These are phyloP conservation scores for Saccharum officinarum DNA, from an alignment of 176 grass and related monocot species.

Conservation along the genomic window DNA sequence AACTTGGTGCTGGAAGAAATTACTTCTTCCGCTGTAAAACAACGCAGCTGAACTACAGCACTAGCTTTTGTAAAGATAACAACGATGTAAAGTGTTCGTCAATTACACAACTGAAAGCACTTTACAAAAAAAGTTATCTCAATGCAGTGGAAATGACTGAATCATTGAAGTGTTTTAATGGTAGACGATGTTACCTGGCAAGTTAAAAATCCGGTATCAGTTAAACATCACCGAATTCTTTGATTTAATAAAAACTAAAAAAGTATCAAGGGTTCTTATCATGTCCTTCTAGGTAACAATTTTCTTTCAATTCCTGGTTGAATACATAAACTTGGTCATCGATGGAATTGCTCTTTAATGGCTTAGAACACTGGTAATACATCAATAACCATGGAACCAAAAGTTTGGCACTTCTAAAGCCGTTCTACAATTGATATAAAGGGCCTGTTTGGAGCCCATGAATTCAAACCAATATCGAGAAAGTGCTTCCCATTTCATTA, in stretches of 20 bases:
- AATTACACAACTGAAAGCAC: slow-evolving; percentile 28
- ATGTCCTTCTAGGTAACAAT: neutral
- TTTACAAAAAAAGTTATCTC: slow-evolving; percentile 32
- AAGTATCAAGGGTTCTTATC: slow-evolving; percentile 2
- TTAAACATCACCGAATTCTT: slow-evolving; percentile 27
- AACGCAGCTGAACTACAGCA: slow-evolving; percentile 14
- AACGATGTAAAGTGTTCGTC: slow-evolving; percentile 19
- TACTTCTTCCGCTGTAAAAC: slow-evolving; percentile 35
- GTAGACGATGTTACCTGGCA: slow-evolving; percentile 12
- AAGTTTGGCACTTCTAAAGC: slow-evolving; percentile 9
- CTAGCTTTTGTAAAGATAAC: slow-evolving; percentile 27
- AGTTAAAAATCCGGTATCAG: slow-evolving; percentile 15
- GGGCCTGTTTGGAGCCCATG: too few species aligned
- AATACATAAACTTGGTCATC: slow-evolving; percentile 30
- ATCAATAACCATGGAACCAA: slow-evolving; percentile 3
- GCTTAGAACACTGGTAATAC: neutral
- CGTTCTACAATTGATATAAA: neutral
- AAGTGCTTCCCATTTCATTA: too few species aligned
- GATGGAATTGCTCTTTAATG: slow-evolving; percentile 29
- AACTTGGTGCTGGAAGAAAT: slow-evolving; percentile 21
- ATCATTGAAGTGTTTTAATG: neutral
- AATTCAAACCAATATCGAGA: too few species aligned
- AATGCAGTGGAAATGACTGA: slow-evolving; percentile 20
- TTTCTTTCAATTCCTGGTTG: slow-evolving; percentile 35
- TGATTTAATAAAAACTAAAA: neutral